Base-by-base conservation (phyloP, 495 filamentous ascomycete genomes). In the Xeromyces bisporus region DNA sequence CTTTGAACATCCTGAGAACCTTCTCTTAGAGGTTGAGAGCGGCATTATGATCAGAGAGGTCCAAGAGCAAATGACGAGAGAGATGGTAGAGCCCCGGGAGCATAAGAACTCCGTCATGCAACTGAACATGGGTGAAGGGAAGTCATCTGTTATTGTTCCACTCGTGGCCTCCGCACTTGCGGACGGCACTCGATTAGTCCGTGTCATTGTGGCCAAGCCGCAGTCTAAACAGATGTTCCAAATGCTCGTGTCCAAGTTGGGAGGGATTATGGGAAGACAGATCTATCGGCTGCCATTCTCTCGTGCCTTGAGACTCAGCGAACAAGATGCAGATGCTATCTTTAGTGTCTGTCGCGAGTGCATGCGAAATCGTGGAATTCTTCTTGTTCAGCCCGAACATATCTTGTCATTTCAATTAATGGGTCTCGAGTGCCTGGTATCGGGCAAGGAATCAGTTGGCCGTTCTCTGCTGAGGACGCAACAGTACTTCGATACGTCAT, bases 111-210 rank as follows among this genome's bases (percentile, higher is more conserved):
- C 59, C 0, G 68, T 73, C 8, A 56, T 81, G 47, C 77, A 83
- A 41, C 53, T 84, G 31, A 80, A 80, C 39, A 82, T 82, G 76
- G 77, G 77, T 0, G 65, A 78, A 43, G 77, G 78, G 0, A 33
- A 33, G 31, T 3, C 74, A 0, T 73, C 73, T 0, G 67, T 80
- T 1, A 78, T 84, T 32, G 63, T 80, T 3, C 75, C 77, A 1
- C 66, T 75, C 24, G 64, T 75, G 6, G 62, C 71, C 3, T 58
- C 60, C 0, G 47, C 51, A 2, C 42, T 81, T 10, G 73, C 73
- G 0, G 47, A 81, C 39, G 53, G 56, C 0, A 36, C 37, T 0
- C 55, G 48, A 11, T 51, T 82, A 0, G 60, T 66, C 0, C 49
- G 75, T 8, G 58, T 81, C 0, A 41, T 82, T 3, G 75, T 81